phyloP scores from a whole-genome alignment of 768 basidiomycete species.

The Amanita jacksonii region DNA sequence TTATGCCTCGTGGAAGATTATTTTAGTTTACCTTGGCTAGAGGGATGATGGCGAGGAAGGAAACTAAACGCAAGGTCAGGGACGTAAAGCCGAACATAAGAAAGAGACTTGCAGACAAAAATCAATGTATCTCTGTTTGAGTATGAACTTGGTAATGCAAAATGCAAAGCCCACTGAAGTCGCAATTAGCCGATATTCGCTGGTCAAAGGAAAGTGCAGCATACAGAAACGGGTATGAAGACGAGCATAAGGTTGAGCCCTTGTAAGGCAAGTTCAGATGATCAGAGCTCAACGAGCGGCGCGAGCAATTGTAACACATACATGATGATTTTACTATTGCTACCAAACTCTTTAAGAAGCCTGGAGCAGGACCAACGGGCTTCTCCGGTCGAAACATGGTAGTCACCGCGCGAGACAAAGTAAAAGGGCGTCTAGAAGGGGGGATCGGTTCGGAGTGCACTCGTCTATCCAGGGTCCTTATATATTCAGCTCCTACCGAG shows the following conservation, averaged over 20 bases:
- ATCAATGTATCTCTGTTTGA: slow-evolving; percentile 45
- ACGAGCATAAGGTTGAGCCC: slow-evolving; percentile 48
- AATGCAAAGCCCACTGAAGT: slow-evolving; percentile 64
- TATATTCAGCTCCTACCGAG: not conserved
- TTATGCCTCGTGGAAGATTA: not conserved
- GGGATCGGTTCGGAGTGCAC: not conserved
- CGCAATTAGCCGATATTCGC: not conserved
- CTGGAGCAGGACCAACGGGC: slow-evolving; percentile 5
- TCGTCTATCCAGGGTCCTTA: not conserved
- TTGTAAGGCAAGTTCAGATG: slow-evolving; percentile 21
- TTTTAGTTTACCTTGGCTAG: slow-evolving; percentile 53
- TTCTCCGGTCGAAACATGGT: slow-evolving; percentile 1
- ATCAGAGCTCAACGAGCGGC: not conserved
- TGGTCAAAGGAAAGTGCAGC: not conserved
- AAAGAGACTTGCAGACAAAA: slow-evolving; percentile 61
- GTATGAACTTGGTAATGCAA: slow-evolving; percentile 31
- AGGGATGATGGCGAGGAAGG: slow-evolving; percentile 77
- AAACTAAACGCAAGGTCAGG: slow-evolving; percentile 31
- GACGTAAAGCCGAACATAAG: not conserved
- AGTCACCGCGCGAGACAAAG: not conserved
- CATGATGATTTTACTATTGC: slow-evolving; percentile 6
- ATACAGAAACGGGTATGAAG: slow-evolving; percentile 3
- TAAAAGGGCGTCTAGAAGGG: not conserved
- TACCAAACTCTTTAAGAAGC: not conserved
- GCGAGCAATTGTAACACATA: not conserved